These are phyloP conservation scores for Microthyrium microscopicum DNA, from an alignment of 2,329 filamentous ascomycete genomes.

Conservation along the genomic window DNA sequence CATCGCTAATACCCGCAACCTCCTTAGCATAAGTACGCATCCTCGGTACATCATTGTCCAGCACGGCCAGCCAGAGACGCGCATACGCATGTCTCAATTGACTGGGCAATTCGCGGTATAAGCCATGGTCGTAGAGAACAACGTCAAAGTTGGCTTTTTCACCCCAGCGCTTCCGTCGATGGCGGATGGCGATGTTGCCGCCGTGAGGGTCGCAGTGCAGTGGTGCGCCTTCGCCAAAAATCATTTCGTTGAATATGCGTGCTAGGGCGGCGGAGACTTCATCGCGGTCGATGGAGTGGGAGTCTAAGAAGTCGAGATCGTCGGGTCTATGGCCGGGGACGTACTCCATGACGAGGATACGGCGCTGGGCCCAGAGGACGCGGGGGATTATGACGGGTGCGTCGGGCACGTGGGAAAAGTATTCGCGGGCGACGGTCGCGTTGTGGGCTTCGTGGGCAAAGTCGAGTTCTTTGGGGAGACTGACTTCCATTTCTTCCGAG, in stretches of 20 bases:
- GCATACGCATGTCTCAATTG: constrained; percentile 71
- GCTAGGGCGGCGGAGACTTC: constrained; percentile 86
- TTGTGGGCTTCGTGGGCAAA: constrained; percentile 77
- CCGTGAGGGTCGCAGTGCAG: constrained; percentile 95
- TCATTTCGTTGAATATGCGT: constrained; percentile 98
- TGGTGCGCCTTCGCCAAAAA: constrained; percentile 76
- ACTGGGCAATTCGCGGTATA: constrained; percentile 83
- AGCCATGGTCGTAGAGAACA: constrained; percentile 88
- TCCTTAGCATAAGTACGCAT: constrained; percentile 86
- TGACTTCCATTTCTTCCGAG: constrained; percentile 80
- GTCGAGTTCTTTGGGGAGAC: constrained; percentile 79
- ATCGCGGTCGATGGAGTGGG: constrained; percentile 76
- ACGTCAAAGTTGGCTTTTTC: constrained; percentile 72
- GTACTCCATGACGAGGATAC: constrained; percentile 91
- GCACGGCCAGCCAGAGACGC: constrained; percentile 92
- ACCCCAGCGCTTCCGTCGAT: constrained; percentile 36
- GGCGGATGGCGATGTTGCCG: constrained; percentile 83
- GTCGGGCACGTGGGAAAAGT: constrained; percentile 55
- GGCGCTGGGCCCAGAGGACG: constrained; percentile 74
- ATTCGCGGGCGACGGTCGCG: constrained; percentile 58
- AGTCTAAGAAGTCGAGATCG: constrained; percentile 73
- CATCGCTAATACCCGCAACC: constrained; percentile 74
- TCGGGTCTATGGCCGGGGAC: constrained; percentile 76
- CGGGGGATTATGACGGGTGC: constrained; percentile 78
- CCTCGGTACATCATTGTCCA: constrained; percentile 66